Evolutionary conservation across 495 filamentous ascomycete species (phyloP).

Genomic region (Bryoglossum gracile): DNA sequence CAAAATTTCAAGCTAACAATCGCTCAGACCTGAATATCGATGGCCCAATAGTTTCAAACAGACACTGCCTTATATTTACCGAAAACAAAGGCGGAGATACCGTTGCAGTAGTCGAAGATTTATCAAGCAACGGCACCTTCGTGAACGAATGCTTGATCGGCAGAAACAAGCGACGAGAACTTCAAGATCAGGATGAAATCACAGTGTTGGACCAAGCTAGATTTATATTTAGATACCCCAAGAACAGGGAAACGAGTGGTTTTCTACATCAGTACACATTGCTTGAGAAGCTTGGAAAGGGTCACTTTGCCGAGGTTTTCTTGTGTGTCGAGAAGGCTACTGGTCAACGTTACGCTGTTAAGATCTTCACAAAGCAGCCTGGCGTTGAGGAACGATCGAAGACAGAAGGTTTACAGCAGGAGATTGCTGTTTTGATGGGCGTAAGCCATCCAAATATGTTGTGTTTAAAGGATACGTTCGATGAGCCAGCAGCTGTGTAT

Average conservation of each 20-base stretch:
- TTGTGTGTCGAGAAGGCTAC: conserved; percentile 79
- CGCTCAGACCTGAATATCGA: conserved; percentile 67
- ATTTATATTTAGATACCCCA: conserved; percentile 87
- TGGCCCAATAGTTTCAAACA: conserved; percentile 83
- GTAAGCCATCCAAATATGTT: conserved; percentile 94
- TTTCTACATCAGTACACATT: conserved; percentile 85
- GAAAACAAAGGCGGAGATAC: conserved; percentile 77
- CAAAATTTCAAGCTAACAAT: conserved; percentile 14
- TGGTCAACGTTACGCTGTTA: conserved; percentile 82
- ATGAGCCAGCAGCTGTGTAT: conserved; percentile 86
- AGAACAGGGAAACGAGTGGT: conserved; percentile 60
- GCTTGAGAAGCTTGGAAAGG: conserved; percentile 83
- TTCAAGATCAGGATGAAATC: conserved; percentile 85
- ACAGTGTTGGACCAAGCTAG: conserved; percentile 73
- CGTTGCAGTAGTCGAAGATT: conserved; percentile 80
- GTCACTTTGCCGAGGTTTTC: conserved; percentile 94
- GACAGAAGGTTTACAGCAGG: conserved; percentile 80
- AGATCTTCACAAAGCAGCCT: conserved; percentile 79
- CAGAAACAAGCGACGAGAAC: conserved; percentile 81
- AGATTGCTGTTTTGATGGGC: conserved; percentile 92
- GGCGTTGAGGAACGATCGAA: conserved; percentile 74
- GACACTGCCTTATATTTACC: conserved; percentile 83
- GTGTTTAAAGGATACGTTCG: conserved; percentile 91
- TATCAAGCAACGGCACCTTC: conserved; percentile 95
- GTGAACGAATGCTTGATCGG: conserved; percentile 89